Evolutionary conservation across 345 rosid genomes (phyloP), one percentile per base, ranked within the genome.

Genomic region (Trapa incisa): DNA sequence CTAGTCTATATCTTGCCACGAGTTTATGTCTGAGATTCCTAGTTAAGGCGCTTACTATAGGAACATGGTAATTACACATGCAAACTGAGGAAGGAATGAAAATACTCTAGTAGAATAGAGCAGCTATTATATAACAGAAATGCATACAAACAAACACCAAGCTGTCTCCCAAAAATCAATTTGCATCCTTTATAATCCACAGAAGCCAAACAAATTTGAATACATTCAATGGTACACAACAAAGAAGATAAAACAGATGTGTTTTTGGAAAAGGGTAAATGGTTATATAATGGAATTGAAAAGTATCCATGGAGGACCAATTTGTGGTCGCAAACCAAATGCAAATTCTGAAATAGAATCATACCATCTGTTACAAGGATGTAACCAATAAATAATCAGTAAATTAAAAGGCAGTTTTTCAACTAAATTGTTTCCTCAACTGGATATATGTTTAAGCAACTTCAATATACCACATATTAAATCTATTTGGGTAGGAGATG

Each of bases 11-110:
- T 35, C 60, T 54, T 11, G 72, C 71, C 65, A 78, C 76, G 3
- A 74, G 73, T 58, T 78, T 78, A 67, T 72, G 75, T 48, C 78
- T 78, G 76, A 62, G 35, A 47, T 4, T 45, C 29, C 15, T 50
- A 56, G 47, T 69, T 50, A 78, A 74, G 78, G 78, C 72, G 37
- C 64, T 14, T 6, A 7, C 41, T 43, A 54, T 8, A 67, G 11
- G 29, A 22, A 36, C 47, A 9, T 54, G 33, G 38, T n/a, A 3
- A 4, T 4, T 16, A 15, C 6, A 2, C 8, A 37, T 4, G 37
- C 17, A 14, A 2, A 54, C 6, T 7, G 22, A 54, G n/a, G 3
- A 17, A 54, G 22, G 22, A 6, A 22, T 22, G 29, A 22, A 22
- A 22, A 22, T 22, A 10, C 60, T 54, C 22, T n/a, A 54, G 60